Base-by-base conservation (phyloP, 192 early-diverging fungal genomes). In the Mortierella claussenii region DNA sequence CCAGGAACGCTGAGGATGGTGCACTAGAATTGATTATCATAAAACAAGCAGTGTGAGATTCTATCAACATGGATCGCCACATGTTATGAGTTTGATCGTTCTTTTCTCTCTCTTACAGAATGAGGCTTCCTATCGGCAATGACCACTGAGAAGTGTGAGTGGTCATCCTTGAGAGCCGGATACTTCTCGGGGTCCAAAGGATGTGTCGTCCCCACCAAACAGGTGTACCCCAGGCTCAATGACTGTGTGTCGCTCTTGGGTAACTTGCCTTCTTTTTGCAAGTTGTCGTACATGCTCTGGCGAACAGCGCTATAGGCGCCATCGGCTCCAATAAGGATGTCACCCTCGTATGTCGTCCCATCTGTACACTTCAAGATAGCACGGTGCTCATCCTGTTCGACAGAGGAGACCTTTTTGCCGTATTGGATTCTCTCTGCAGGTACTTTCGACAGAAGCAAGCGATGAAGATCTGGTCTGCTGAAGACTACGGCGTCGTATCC, bases 291-390 rank as follows among this genome's bases (percentile, higher is more conserved):
- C 31, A 75, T n/a, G 26, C 62, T 64, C 24, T 59, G 56, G 11
- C 71, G 55, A 18, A 75, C 63, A 11, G 56, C 63, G 18, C 54
- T 58, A 51, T 75, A 75, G 2, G 63, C 71, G 0, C 71, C 71
- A 49, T 75, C 71, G 1, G 71, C 71, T 2, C 71, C 71, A 26
- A 75, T 48, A 1, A 75, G 36, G 10, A 75, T 75, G 44, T 75
- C 71, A 2, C 71, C 71, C 5, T 75, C 42, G 31, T 61, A 26
- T 4, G 30, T 18, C 3, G 17, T 58, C 3, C 45, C 45, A 44
- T 75, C 71, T 21, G 62, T 18, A 17, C 47, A 55, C n/a, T 60
- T 62, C 13, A 75, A 40, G 11, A 66, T 7, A 7, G 58, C 71
- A 1, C 71, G 60, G 31, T 59, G 11, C 5, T 66, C 63, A 31